Evolutionary conservation across 345 rosid species (phyloP).

Genomic region (Cardamine chenopodiifolia): DNA sequence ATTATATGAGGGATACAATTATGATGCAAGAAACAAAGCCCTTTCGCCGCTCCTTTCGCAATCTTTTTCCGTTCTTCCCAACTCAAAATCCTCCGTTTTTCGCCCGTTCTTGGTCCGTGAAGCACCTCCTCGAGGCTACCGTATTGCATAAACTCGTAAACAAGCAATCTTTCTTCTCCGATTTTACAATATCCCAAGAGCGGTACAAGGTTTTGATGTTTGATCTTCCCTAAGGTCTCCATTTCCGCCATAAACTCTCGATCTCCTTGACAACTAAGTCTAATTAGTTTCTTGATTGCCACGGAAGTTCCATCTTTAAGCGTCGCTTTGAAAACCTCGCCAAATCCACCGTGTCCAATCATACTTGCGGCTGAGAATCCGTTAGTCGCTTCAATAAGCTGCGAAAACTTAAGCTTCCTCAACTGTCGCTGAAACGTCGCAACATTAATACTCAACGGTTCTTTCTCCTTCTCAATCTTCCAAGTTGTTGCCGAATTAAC

Average conservation of each 20-base stretch:
- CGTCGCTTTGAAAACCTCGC: constrained; percentile 94
- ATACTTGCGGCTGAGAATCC: constrained; percentile 89
- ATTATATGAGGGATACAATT: constrained; percentile 97
- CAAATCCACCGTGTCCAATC: constrained; percentile 88
- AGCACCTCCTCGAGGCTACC: constrained; percentile 96
- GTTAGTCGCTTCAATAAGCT: constrained; percentile 87
- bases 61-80: constrained; percentile 94
- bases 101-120: constrained; percentile 65
- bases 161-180: constrained; percentile 92
- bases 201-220: constrained; percentile 92
- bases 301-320: constrained; percentile 90
- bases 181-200: constrained; percentile 85
- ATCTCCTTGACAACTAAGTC: constrained; percentile 93
- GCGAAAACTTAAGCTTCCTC: constrained; percentile 88
- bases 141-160: constrained; percentile 86
- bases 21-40: constrained; percentile 92
- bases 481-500: constrained; percentile 86
- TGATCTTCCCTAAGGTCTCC: constrained; percentile 96
- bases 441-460: constrained; percentile 89
- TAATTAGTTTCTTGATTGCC: constrained; percentile 89
- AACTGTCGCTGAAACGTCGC: constrained; percentile 90
- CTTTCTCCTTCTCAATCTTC: constrained; percentile 97
- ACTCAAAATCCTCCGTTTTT: constrained; percentile 54
- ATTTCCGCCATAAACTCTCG: constrained; percentile 98
- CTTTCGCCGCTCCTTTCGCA: constrained; percentile 91